These are phyloP conservation scores for Rugonectria rugulosa DNA, from an alignment of 2,329 filamentous ascomycete genomes.

Conservation along the genomic window DNA sequence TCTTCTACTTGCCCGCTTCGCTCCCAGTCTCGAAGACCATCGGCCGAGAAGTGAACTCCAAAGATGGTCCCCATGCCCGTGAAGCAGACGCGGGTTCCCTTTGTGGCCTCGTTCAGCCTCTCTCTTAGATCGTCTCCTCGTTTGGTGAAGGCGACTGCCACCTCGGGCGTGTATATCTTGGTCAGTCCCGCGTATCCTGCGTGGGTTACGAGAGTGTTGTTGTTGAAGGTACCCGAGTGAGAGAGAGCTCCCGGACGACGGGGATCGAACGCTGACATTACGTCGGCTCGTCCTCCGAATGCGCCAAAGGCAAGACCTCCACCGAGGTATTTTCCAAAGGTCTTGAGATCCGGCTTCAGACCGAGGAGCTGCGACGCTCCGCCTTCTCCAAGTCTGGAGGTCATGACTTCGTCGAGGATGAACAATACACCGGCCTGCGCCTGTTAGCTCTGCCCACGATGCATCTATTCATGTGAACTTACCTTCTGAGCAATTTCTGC, in stretches of 20 bases:
- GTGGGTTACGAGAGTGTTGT: constrained; percentile 68
- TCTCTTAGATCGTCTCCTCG: constrained; percentile 41
- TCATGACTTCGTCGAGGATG: constrained; percentile 77
- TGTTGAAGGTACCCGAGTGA: constrained; percentile 73
- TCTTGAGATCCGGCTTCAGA: constrained; percentile 67
- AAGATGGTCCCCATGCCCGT: constrained; percentile 48
- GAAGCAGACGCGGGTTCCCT: constrained; percentile 48
- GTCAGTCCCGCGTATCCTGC: constrained; percentile 55
- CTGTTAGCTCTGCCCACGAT: background rate
- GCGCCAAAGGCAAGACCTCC: constrained; percentile 72
- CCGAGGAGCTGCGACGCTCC: constrained; percentile 55
- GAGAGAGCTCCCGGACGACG: constrained; percentile 48
- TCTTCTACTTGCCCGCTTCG: constrained; percentile 43
- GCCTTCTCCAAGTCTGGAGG: constrained; percentile 60
- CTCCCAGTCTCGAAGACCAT: constrained; percentile 37
- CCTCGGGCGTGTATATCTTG: constrained; percentile 45
- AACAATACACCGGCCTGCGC: constrained; percentile 60
- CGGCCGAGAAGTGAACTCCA: constrained; percentile 47
- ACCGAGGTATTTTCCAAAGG: constrained; percentile 72
- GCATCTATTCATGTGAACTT: background rate
- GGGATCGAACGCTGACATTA: constrained; percentile 67
- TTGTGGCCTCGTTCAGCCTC: constrained; percentile 41
- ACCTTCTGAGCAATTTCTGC: constrained; percentile 54
- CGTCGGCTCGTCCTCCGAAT: constrained; percentile 66
- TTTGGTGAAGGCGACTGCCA: constrained; percentile 42